Evolutionary conservation across 805 yeast species (phyloP).

Genomic region (Kodamaea kaohsiungensis): DNA sequence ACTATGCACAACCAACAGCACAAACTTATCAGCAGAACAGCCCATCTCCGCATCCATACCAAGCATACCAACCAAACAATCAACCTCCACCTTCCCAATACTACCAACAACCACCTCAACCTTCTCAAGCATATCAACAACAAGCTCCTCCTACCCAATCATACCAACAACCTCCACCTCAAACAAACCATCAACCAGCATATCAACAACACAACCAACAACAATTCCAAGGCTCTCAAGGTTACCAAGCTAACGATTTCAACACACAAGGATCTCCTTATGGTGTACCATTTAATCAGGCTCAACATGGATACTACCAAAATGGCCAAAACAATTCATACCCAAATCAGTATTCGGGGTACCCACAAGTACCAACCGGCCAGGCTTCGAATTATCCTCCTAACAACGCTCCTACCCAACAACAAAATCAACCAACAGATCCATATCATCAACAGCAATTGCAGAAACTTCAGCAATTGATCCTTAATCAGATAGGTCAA

Average conservation of each 20-base stretch:
- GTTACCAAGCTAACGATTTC: conserved; percentile 4
- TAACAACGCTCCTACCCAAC: neutral
- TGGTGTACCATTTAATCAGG: conserved; percentile 24
- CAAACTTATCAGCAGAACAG: conserved; percentile 2
- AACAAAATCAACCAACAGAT: conserved; percentile 7
- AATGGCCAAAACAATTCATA: conserved; percentile 1
- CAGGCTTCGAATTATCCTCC: neutral
- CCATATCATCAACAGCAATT: conserved; percentile 19
- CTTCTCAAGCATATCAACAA: conserved; percentile 9
- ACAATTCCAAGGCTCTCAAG: conserved; percentile 6
- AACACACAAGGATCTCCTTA: conserved; percentile 18
- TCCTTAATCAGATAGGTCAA: conserved; percentile 21
- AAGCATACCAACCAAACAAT: conserved; percentile 10
- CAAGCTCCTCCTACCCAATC: conserved; percentile 5
- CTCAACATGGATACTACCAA: conserved; percentile 15
- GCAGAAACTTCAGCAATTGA: conserved; percentile 26
- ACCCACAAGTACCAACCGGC: neutral
- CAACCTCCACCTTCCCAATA: conserved; percentile 8
- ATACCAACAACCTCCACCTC: conserved; percentile 12
- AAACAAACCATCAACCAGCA: conserved; percentile 8
- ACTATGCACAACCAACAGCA: conserved; percentile 18
- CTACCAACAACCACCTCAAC: conserved; percentile 10
- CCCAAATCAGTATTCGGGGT: conserved; percentile 1
- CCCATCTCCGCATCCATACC: conserved; percentile 2
- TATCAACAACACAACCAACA: conserved; percentile 6